Conservation (phyloP, 2,329 filamentous ascomycete genomes). For the Colletotrichum salicis region DNA sequence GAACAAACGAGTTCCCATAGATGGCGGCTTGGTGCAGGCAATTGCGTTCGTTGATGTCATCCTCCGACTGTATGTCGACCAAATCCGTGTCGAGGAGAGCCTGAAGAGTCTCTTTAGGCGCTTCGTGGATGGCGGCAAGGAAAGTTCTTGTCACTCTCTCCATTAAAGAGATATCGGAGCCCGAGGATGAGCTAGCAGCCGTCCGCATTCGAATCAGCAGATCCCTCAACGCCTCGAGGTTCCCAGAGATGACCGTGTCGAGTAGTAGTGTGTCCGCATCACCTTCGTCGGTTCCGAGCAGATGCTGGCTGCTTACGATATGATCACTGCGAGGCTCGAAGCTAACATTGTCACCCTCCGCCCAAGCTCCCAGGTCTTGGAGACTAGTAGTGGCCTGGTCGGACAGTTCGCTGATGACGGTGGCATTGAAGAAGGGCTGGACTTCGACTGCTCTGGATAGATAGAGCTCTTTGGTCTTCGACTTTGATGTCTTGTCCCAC, state of each 20-base stretch:
- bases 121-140: constrained; percentile 87
- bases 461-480: constrained; percentile 97
- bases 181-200: constrained; percentile 62
- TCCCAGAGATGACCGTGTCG: constrained; percentile 86
- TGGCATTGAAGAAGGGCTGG: constrained; percentile 97
- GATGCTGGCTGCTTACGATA: constrained; percentile 72
- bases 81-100: constrained; percentile 82
- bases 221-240: constrained; percentile 80
- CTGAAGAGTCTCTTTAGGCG: constrained; percentile 78
- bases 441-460: constrained; percentile 96
- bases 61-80: constrained; percentile 91
- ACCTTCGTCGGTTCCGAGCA: constrained; percentile 82
- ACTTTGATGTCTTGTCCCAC: constrained; percentile 99
- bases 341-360: constrained; percentile 92
- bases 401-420: constrained; percentile 95
- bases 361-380: constrained; percentile 95
- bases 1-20: constrained; percentile 83
- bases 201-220: constrained; percentile 79
- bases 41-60: constrained; percentile 97
- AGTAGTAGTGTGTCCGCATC: constrained; percentile 90
- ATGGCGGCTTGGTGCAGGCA: constrained; percentile 97
- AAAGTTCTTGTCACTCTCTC: constrained; percentile 92
- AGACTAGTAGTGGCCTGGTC: constrained; percentile 97
- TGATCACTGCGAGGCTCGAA: constrained; percentile 74
- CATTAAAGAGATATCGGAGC: constrained; percentile 61